These are phyloP conservation scores for Ehretia macrophylla DNA, from an alignment of 257 asterid species.

Conservation along the genomic window DNA sequence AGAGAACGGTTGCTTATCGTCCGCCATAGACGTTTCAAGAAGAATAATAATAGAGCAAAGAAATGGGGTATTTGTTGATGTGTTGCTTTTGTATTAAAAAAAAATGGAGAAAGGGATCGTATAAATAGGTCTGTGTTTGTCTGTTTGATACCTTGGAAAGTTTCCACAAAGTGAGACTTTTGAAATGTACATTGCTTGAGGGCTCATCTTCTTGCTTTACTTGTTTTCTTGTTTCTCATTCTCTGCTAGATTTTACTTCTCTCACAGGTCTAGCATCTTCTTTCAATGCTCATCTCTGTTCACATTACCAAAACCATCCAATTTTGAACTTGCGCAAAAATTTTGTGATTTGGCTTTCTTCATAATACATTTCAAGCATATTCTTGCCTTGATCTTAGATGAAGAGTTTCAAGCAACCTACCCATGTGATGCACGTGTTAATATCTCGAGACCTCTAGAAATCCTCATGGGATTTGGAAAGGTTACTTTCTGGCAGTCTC, in stretches of 20 bases:
- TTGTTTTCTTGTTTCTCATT: conserved; percentile 11
- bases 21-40: neutral
- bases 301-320: too few species aligned
- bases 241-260: conserved; percentile 13
- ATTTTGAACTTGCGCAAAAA: too few species aligned
- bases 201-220: conserved; percentile 14
- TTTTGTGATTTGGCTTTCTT: neutral
- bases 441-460: neutral
- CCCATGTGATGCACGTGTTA: neutral
- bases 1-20: neutral
- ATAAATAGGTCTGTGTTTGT: conserved; percentile 22
- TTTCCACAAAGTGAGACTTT: neutral
- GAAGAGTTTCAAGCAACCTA: neutral
- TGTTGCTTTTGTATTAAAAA: neutral
- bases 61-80: neutral
- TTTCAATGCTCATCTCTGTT: neutral
- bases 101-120: neutral
- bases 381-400: neutral
- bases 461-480: too few species aligned
- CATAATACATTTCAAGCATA: neutral
- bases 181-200: conserved; percentile 6
- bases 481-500: too few species aligned
- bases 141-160: conserved; percentile 27
- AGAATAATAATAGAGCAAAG: neutral
- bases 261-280: conserved; percentile 15